These are phyloP conservation scores for Xylaria sp. DNA, from an alignment of 2,329 filamentous ascomycete species.

Conservation along the genomic window DNA sequence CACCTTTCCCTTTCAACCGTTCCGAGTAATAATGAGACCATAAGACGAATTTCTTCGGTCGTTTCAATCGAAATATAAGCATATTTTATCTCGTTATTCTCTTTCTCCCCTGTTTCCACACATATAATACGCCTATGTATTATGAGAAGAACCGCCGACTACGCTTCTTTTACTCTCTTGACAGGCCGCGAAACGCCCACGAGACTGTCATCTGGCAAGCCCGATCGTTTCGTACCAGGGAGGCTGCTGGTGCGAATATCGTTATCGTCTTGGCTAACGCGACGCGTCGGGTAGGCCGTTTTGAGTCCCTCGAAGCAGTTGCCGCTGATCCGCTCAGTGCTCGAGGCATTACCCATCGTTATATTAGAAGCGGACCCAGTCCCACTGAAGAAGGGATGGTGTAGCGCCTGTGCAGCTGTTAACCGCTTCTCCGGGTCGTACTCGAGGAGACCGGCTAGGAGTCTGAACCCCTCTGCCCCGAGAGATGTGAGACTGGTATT, in stretches of 20 bases:
- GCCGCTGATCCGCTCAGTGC: slow-evolving; percentile 74
- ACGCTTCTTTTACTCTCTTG: slow-evolving; percentile 71
- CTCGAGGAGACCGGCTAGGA: slow-evolving; percentile 85
- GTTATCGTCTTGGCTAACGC: slow-evolving; percentile 94
- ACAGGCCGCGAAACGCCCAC: slow-evolving; percentile 59
- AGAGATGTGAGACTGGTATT: slow-evolving; percentile 65
- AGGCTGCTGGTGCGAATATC: slow-evolving; percentile 92
- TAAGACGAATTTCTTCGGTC: too few relatives aligned
- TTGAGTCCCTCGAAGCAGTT: slow-evolving; percentile 94
- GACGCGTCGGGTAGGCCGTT: slow-evolving; percentile 87
- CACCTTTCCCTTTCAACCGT: too few relatives aligned
- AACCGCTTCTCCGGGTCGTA: slow-evolving; percentile 92
- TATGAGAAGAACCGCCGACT: not conserved
- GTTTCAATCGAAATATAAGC: too few relatives aligned
- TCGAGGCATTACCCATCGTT: slow-evolving; percentile 11
- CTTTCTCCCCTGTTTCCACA: too few relatives aligned
- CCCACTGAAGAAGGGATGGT: slow-evolving; percentile 82
- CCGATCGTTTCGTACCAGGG: slow-evolving; percentile 90
- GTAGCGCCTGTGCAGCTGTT: slow-evolving; percentile 87
- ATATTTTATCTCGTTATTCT: too few relatives aligned
- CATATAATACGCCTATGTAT: not conserved
- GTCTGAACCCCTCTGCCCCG: slow-evolving; percentile 80
- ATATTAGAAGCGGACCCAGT: slow-evolving; percentile 1
- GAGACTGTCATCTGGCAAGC: slow-evolving; percentile 82
- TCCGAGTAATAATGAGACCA: too few relatives aligned